Conservation (phyloP, 208 protist species). For the Trypanosoma rangeli region DNA sequence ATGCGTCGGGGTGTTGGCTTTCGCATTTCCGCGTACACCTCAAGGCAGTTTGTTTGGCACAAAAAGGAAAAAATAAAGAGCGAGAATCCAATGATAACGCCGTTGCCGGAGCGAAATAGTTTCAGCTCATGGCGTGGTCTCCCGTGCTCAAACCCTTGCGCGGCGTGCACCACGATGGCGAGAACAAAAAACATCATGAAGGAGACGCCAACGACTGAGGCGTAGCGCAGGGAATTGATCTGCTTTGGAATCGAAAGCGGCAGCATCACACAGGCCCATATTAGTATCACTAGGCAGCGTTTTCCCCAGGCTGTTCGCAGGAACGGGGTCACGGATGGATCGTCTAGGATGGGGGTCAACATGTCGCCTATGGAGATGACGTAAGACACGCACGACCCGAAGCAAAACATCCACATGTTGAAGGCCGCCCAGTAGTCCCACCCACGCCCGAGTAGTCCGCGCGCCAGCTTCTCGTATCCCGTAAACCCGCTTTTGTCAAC, state of each 20-base stretch:
- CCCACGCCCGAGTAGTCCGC: conserved; percentile 36
- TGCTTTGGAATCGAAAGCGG: conserved; percentile 74
- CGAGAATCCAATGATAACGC: conserved; percentile 49
- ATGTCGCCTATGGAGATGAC: conserved; percentile 56
- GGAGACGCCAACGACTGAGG: conserved; percentile 54
- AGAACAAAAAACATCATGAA: conserved; percentile 80
- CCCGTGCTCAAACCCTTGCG: conserved; percentile 24
- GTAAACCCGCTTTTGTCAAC: conserved; percentile 40
- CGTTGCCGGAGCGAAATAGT: conserved; percentile 54
- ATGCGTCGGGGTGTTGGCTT: conserved; percentile 54
- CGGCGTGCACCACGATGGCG: conserved; percentile 54
- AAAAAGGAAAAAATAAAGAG: conserved; percentile 77
- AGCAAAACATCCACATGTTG: conserved; percentile 61
- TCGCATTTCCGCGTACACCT: conserved; percentile 65
- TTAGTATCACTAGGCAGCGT: conserved; percentile 47
- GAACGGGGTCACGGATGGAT: conserved; percentile 30
- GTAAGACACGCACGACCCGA: conserved; percentile 56
- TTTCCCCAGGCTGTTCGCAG: conserved; percentile 36
- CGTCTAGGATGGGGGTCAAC: conserved; percentile 32
- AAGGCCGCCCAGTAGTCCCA: conserved; percentile 47
- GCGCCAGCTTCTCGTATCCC: conserved; percentile 54
- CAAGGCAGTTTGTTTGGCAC: conserved; percentile 64
- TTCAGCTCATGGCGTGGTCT: conserved; percentile 32
- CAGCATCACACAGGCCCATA: conserved; percentile 74
- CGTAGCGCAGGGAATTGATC: conserved; percentile 80